Percentiles rank a stretch among this genome's conserved stretches.
Conservation (phyloP, 768 basidiomycete species). For the Pisolithus sp. region DNA sequence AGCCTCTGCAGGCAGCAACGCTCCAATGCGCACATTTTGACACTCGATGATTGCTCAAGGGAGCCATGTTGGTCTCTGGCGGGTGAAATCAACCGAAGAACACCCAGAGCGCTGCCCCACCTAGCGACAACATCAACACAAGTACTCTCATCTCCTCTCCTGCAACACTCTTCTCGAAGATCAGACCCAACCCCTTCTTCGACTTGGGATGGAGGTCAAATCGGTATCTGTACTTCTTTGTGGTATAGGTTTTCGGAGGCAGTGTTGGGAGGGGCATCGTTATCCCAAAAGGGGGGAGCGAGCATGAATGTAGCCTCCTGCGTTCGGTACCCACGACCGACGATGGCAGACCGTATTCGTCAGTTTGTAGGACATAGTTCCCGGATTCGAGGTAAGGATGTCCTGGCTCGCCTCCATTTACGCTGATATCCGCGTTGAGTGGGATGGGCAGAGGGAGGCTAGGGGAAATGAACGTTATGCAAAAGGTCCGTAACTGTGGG, state of each 20-base stretch:
- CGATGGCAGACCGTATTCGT: constrained; percentile 59
- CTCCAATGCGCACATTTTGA: too few relatives aligned
- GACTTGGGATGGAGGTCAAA: constrained; percentile 28
- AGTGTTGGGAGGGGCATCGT: constrained; percentile 24
- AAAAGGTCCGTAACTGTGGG: constrained; percentile 60
- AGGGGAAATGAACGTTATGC: constrained; percentile 58
- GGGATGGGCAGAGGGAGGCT: constrained; percentile 45
- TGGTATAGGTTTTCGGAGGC: constrained; percentile 12
- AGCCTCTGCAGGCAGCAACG: neutral
- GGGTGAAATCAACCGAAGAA: constrained; percentile 20
- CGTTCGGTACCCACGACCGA: constrained; percentile 47
- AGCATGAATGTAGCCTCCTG: constrained; percentile 25
- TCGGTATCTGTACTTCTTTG: constrained; percentile 18
- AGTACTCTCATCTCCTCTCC: constrained; percentile 54
- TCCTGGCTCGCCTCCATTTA: constrained; percentile 22
- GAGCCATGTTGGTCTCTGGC: too few relatives aligned
- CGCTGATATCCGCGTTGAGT: constrained; percentile 37
- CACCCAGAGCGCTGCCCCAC: constrained; percentile 27
- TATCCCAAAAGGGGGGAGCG: constrained; percentile 14
- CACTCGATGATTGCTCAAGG: too few relatives aligned
- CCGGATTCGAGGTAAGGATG: constrained; percentile 36
- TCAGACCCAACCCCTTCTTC: constrained; percentile 36
- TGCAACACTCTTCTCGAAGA: constrained; percentile 54
- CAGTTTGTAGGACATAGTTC: constrained; percentile 50
- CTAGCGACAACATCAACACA: constrained; percentile 19